These are phyloP conservation scores for Pseudogymnoascus sp. DNA, from an alignment of 2,329 filamentous ascomycete genomes.

Conservation along the genomic window DNA sequence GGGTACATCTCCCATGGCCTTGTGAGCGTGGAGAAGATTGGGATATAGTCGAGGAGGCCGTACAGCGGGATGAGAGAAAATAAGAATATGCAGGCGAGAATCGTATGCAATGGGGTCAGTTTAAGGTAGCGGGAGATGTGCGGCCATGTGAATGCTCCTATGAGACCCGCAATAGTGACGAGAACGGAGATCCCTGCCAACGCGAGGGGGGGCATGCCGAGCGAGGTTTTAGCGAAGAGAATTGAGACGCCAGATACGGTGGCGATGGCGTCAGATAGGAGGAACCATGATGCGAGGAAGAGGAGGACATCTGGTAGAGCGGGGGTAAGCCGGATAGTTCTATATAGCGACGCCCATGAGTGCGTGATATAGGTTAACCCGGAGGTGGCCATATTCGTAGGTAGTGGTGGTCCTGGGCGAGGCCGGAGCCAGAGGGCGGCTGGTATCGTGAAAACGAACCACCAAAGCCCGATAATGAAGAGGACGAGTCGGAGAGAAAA, in stretches of 20 bases:
- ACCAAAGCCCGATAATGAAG: conserved; percentile 84
- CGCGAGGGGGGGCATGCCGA: conserved; percentile 83
- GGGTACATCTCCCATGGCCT: conserved; percentile 97
- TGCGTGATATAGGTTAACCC: conserved; percentile 58
- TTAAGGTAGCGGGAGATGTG: conserved; percentile 64
- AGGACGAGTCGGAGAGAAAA: conserved; percentile 83
- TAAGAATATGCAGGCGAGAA: conserved; percentile 81
- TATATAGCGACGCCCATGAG: conserved; percentile 81
- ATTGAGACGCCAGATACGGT: conserved; percentile 93
- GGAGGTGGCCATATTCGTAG: conserved; percentile 30
- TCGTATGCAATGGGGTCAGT: conserved; percentile 76
- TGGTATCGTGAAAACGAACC: conserved; percentile 85
- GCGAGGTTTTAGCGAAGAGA: conserved; percentile 87
- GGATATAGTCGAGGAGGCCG: conserved; percentile 80
- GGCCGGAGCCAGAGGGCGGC: conserved; percentile 81
- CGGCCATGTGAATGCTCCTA: conserved; percentile 87
- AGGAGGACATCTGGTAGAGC: conserved; percentile 67
- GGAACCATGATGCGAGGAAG: conserved; percentile 86
- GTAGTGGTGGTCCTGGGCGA: conserved; percentile 78
- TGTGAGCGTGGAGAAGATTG: conserved; percentile 79
- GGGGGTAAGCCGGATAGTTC: conserved; percentile 69
- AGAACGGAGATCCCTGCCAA: conserved; percentile 92
- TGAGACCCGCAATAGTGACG: conserved; percentile 73
- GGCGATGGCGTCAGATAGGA: conserved; percentile 88
- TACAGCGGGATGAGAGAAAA: conserved; percentile 94